Evolutionary conservation across 1,139 yeast species (phyloP), one percentile per base, ranked within the genome.

Genomic region (Yamadazyma siamensis): DNA sequence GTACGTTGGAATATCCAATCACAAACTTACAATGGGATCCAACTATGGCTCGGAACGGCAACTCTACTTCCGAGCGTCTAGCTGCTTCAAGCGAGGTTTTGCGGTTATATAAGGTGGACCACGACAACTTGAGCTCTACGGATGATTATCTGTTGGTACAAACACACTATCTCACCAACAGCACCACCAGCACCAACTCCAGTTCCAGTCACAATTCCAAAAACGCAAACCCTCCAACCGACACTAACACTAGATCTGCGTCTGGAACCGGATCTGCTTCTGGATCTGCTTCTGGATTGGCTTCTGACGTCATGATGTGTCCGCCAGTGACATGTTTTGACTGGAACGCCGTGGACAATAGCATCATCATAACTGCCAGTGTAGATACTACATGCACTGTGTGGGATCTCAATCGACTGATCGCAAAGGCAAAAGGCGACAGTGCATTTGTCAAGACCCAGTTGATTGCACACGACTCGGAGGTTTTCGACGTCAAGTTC

Each of bases 351-450:
- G 65, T 71, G 3, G 91, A 86, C 47, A 75, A 87, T 6, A 74
- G 76, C 34, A 59, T 80, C 23, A 72, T 88, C 15, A 84, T 91
- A 27, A 87, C 96, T 1, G 78, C 94, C 38, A 80, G 94, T 18
- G 87, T 91, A 8, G 98, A 91, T 57, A 91, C 98, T 1, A 91
- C 98, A 1, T 91, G 98, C 58, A 89, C 97, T 0, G 80, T 88
- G 3, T 91, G 98, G 97, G 97, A 91, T 56, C 60, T 87, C 25
- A 68, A 61, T 40, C 54, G 73, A 19, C 49, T 66, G 3, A 33
- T 29, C 24, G 33, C 40, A 15, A 20, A 27, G 11, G 15, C 31
- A 13, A 28, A 31, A 13, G 24, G 27, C 13, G 72, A 69, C 31
- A 56, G 72, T 4, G 86, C 85, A n/a, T 68, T 74, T 16, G 95